These are phyloP conservation scores for Gastrolobium villosum DNA, from an alignment of 306 rosid species.

Conservation along the genomic window DNA sequence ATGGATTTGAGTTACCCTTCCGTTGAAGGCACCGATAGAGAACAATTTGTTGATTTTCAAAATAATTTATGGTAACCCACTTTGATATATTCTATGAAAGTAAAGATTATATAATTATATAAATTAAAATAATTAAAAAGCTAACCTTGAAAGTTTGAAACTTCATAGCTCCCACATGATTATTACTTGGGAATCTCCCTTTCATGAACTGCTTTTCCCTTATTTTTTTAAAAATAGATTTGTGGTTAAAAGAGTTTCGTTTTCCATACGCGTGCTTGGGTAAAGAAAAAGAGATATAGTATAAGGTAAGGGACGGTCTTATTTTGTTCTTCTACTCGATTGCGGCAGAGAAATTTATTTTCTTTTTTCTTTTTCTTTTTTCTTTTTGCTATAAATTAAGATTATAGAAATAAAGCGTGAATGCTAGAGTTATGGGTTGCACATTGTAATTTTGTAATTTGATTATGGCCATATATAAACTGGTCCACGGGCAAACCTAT, in stretches of 20 bases:
- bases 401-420: constrained; percentile 29
- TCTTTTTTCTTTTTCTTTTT: background rate
- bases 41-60: constrained; percentile 36
- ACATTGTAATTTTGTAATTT: constrained; percentile 7
- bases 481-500: background rate
- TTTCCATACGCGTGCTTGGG: constrained; percentile 50
- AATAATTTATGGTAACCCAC: constrained; percentile 52
- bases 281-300: constrained; percentile 39
- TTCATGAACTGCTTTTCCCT: constrained; percentile 44
- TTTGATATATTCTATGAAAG: constrained; percentile 54
- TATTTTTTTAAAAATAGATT: constrained; percentile 32
- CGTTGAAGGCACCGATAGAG: constrained; percentile 20
- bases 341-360: constrained; percentile 16
- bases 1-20: constrained; percentile 30
- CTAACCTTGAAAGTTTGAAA: constrained; percentile 53
- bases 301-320: background rate
- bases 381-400: background rate
- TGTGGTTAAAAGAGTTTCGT: constrained; percentile 45
- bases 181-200: constrained; percentile 62
- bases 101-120: constrained; percentile 27
- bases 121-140: constrained; percentile 28
- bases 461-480: background rate
- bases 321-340: constrained; percentile 30
- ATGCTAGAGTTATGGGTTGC: background rate
- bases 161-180: constrained; percentile 62